phyloP scores from a whole-genome alignment of 208 protist genomes.

The Leptomonas pyrrhocoris region DNA sequence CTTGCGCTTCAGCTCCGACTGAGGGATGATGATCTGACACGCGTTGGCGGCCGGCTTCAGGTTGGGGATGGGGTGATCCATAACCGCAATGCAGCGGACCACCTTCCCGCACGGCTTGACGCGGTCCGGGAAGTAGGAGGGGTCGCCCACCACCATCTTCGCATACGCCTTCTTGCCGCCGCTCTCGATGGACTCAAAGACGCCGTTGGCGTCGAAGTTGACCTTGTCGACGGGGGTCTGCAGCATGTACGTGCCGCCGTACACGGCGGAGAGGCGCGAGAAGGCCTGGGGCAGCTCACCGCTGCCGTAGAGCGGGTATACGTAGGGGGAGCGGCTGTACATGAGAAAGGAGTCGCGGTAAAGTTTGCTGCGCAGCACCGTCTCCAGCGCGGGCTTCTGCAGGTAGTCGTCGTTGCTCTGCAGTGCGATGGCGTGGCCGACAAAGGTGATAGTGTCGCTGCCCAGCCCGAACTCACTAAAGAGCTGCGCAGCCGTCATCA shows the following conservation, averaged over 20 bases:
- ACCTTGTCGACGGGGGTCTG: constrained; percentile 97
- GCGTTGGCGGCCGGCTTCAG: constrained; percentile 80
- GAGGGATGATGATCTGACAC: constrained; percentile 98
- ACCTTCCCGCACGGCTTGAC: constrained; percentile 93
- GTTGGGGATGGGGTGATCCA: constrained; percentile 92
- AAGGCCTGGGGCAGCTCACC: constrained; percentile 99
- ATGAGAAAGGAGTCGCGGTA: constrained; percentile 96
- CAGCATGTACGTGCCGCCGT: constrained; percentile 99
- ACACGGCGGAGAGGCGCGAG: constrained; percentile 93
- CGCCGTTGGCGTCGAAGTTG: constrained; percentile 93
- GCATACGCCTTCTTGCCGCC: constrained; percentile 83
- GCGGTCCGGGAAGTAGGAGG: constrained; percentile 98
- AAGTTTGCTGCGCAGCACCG: constrained; percentile 95
- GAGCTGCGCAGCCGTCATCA: constrained; percentile 92
- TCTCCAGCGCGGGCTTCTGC: constrained; percentile 91
- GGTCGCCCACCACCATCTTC: constrained; percentile 98
- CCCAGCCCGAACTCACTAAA: constrained; percentile 96
- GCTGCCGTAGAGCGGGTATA: constrained; percentile 99
- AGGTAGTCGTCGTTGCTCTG: constrained; percentile 95
- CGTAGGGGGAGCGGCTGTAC: constrained; percentile 97
- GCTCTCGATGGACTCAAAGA: constrained; percentile 94
- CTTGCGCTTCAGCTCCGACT: constrained; percentile 94
- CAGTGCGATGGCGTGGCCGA: constrained; percentile 97
- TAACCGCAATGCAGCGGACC: constrained; percentile 98
- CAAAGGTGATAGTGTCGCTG: constrained; percentile 96